Base-by-base conservation (phyloP, 257 asterid species). In the Linaria vulgaris region DNA sequence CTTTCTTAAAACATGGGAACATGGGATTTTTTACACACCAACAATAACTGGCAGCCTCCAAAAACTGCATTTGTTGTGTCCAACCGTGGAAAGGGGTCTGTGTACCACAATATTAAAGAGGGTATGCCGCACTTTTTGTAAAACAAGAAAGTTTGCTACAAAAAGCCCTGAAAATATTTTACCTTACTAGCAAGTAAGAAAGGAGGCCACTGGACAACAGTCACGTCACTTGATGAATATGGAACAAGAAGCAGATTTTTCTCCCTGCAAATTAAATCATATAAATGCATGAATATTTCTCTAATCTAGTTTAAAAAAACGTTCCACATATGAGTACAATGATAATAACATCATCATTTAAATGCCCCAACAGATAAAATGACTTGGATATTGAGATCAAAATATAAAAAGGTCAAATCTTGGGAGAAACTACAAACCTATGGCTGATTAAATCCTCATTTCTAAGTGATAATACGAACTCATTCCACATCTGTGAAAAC, bases 401-500 rank as follows among this genome's bases (percentile, higher is more conserved):
- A 59, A 12, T 24, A 30, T 21, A 16, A 56, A 12, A 39, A n/a
- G 11, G 34, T 61, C 56, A 65, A 46, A 55, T 55, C 47, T 43
- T 22, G 21, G 13, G 54, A 55, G 59, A 48, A 21, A 44, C 51
- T 48, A 68, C 82, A 59, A 66, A 92, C 99, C 87, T 76, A 69
- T 90, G 69, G 90, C 69, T 94, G 74, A 94, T 90, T 76, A 90
- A 77, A 74, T 94, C 99, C 83, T 94, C 99, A 78, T 78, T 80
- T 77, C 99, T 83, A 83, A 94, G 52, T 38, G 99, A 94, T 69
- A 82, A 71, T 70, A 94, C 90, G 83, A 94, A 94, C 78, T 94
- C 99, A 70, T 94, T 94, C 99, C 99, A 94, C 87, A 90, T 85
- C 82, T 94, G 99, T 61, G 99, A 90, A 85, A 94, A 94, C 82